Percentiles rank a stretch among this genome's conserved stretches.
These are phyloP conservation scores for Prorocentrum cordatum DNA, from an alignment of 169 alveolate genomes.

Conservation along the genomic window DNA sequence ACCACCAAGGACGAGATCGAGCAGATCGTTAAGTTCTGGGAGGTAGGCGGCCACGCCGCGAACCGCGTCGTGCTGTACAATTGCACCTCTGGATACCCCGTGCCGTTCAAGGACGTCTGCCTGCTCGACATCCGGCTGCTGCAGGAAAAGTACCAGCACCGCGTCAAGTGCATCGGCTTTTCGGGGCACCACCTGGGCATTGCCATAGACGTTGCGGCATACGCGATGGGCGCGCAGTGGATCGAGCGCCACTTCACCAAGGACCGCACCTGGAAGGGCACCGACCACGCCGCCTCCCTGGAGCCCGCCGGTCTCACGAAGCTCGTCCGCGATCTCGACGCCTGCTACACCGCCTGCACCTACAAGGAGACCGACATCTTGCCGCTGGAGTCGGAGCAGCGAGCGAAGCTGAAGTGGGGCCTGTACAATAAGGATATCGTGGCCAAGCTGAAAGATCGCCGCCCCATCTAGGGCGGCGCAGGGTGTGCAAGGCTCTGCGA, in stretches of 20 bases:
- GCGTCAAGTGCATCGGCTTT: background rate
- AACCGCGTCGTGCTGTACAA: background rate
- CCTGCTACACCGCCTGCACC: background rate
- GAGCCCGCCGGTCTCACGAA: background rate
- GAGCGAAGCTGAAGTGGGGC: background rate
- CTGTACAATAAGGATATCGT: background rate
- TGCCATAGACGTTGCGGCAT: background rate
- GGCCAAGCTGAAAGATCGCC: too few species aligned
- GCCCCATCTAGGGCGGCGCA: too few species aligned
- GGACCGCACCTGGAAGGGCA: slow-evolving; percentile 16
- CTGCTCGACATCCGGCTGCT: background rate
- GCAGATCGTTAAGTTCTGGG: background rate
- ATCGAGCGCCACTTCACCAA: slow-evolving; percentile 6
- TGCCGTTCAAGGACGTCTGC: background rate
- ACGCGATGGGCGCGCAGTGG: background rate
- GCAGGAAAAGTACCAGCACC: background rate
- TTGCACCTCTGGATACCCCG: slow-evolving; percentile 1
- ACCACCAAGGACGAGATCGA: background rate
- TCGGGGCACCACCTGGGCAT: slow-evolving; percentile 2
- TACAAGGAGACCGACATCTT: background rate
- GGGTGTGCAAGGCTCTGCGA: too few species aligned
- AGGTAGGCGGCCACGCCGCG: background rate
- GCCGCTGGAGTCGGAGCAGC: background rate
- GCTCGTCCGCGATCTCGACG: background rate
- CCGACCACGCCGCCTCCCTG: background rate